Conservation (phyloP, 1,284 basidiomycete species). For the Papiliotrema terrestris region DNA sequence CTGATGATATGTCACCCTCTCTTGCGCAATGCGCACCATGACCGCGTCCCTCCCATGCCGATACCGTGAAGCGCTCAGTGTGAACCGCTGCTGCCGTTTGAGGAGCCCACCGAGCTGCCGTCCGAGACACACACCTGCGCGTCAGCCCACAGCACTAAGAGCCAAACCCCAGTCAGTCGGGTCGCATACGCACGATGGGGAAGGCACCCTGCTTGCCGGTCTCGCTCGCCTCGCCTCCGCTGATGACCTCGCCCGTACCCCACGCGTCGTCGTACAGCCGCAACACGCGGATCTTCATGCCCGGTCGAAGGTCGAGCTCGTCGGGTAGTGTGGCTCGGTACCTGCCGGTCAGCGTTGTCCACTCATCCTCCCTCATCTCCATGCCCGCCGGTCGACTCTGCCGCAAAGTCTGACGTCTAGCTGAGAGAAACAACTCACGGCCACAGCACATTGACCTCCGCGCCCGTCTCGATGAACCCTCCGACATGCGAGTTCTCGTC, state of each 20-base stretch:
- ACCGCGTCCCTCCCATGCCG: not conserved
- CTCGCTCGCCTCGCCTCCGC: constrained; percentile 21
- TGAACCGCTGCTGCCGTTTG: constrained; percentile 1
- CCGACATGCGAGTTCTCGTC: constrained; percentile 40
- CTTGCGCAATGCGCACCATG: not conserved
- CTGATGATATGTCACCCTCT: too few species aligned
- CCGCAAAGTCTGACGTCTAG: not conserved
- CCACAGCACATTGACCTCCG: constrained; percentile 36
- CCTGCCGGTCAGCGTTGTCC: constrained; percentile 9
- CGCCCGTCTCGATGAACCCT: constrained; percentile 33
- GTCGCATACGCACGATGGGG: constrained; percentile 35
- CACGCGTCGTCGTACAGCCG: constrained; percentile 48
- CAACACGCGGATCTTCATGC: constrained; percentile 41
- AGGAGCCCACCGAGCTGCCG: constrained; percentile 23
- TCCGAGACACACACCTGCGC: constrained; percentile 34
- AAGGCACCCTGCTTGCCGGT: constrained; percentile 41
- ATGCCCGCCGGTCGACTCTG: not conserved
- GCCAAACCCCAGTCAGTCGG: not conserved
- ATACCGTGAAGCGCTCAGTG: not conserved
- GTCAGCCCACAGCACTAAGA: not conserved
- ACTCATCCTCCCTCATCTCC: too few species aligned
- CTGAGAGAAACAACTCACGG: constrained; percentile 25
- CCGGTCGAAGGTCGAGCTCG: constrained; percentile 43
- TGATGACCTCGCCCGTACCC: constrained; percentile 39
- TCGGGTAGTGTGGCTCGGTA: constrained; percentile 44